Conservation (phyloP, 2,329 filamentous ascomycete species). For the Venturia asperata region DNA sequence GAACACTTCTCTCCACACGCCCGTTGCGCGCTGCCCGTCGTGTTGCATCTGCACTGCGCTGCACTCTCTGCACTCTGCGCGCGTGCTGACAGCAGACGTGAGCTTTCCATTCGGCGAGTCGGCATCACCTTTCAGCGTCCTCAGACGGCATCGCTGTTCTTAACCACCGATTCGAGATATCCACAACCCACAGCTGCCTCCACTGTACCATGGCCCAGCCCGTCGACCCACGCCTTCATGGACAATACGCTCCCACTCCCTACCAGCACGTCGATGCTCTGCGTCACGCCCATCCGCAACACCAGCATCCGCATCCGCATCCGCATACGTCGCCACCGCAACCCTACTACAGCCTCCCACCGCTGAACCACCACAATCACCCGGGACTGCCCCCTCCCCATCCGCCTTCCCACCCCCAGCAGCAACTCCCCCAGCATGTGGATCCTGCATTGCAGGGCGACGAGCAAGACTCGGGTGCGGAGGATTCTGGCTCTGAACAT, state of each 20-base stretch:
- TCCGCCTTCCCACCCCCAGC: background rate
- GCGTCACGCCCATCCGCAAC: background rate
- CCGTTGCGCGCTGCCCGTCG: background rate
- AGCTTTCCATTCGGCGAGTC: background rate
- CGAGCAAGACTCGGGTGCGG: background rate
- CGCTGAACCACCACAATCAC: constrained; percentile 3
- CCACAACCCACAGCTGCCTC: background rate
- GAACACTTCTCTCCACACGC: background rate
- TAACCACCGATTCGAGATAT: constrained; percentile 1
- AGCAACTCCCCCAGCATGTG: constrained; percentile 9
- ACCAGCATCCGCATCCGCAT: background rate
- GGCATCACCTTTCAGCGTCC: background rate
- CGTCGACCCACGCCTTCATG: background rate
- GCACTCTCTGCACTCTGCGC: background rate
- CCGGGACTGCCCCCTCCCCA: constrained; percentile 4
- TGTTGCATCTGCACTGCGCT: background rate
- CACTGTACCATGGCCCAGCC: background rate
- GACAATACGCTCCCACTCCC: constrained; percentile 1
- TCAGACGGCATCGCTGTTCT: background rate
- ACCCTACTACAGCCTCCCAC: background rate
- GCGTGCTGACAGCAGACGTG: background rate
- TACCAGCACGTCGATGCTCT: background rate
- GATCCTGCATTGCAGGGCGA: constrained; percentile 9
- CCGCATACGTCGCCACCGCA: constrained; percentile 3
- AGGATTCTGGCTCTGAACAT: constrained; percentile 7